Base-by-base conservation (phyloP, 2,329 filamentous ascomycete species). In the Immersiporthe knoxdaviesiana region DNA sequence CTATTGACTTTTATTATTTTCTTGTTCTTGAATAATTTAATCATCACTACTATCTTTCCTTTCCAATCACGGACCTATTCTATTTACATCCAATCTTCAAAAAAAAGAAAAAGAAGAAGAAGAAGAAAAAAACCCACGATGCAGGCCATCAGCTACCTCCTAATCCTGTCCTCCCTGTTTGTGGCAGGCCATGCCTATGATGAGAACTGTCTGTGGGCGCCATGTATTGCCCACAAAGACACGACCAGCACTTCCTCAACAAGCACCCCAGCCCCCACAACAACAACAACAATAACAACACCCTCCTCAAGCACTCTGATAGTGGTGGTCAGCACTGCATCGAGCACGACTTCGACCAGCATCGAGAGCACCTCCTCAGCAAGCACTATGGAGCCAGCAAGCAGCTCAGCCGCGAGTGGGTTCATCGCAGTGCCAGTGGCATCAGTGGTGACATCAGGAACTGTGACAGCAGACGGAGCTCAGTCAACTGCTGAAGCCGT, bases 211-310 rank as follows among this genome's bases (percentile, higher is more conserved):
- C 27, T 56, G 24, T 56, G 52, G 24, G 52, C 52, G 52, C 52
- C 52, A 56, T 56, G 52, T 14, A 32, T 56, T 56, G 24, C 52
- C 24, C 52, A 56, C 27, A 56, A 56, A 32, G 52, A 56, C 24
- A 56, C 52, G 5, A 56, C 52, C 5, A 56, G 52, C 24, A 56
- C 14, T 6, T 30, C 52, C 32, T 56, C 52, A 32, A 30, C n/a
- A 27, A 54, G 50, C 50, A 54, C 50, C 2, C 50, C 50, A 12
- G 24, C 24, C n/a, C 50, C 50, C 14, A 27, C 50, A 14, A 12
- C 50, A 14, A 24, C 52, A 7, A 30, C 50, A 54, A 35, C 35
- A 35, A 35, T 8, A 35, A 35, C 35, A 35, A 35, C 52, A 18
- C 52, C 52, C 27, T 30, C 52, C 27, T 56, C 52, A 30, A 56